phyloP scores from a whole-genome alignment of 805 yeast genomes.

The Starmera quercuum region DNA sequence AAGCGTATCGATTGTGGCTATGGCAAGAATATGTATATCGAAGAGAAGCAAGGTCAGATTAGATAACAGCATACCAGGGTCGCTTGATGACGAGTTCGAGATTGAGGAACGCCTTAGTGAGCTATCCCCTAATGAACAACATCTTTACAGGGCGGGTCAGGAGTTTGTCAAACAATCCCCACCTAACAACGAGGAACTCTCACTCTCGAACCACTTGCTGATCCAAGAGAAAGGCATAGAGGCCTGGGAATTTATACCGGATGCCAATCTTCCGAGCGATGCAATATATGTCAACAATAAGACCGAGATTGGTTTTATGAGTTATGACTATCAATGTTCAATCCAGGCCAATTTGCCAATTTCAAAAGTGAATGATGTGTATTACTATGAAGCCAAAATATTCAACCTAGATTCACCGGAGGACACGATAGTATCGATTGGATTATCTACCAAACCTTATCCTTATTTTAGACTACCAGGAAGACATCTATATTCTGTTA shows the following conservation, averaged over 20 bases:
- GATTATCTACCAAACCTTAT: conserved; percentile 80
- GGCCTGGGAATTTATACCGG: conserved; percentile 61
- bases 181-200: conserved; percentile 1
- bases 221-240: conserved; percentile 73
- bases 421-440: conserved; percentile 56
- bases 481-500: conserved; percentile 71
- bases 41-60: conserved; percentile 15
- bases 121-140: conserved; percentile 55
- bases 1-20: background rate
- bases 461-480: conserved; percentile 95
- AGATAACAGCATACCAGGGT: conserved; percentile 42
- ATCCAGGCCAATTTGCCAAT: conserved; percentile 67
- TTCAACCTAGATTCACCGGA: conserved; percentile 56
- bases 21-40: background rate
- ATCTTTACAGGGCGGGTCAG: conserved; percentile 36
- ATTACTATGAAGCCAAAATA: conserved; percentile 78
- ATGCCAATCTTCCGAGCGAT: conserved; percentile 35
- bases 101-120: conserved; percentile 55
- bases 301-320: conserved; percentile 9
- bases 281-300: conserved; percentile 42
- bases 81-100: conserved; percentile 55
- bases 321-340: conserved; percentile 40
- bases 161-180: conserved; percentile 11
- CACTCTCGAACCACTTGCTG: conserved; percentile 13
- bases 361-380: conserved; percentile 17